These are phyloP conservation scores for Onygena corvina DNA, from an alignment of 2,329 filamentous ascomycete genomes.

Conservation along the genomic window DNA sequence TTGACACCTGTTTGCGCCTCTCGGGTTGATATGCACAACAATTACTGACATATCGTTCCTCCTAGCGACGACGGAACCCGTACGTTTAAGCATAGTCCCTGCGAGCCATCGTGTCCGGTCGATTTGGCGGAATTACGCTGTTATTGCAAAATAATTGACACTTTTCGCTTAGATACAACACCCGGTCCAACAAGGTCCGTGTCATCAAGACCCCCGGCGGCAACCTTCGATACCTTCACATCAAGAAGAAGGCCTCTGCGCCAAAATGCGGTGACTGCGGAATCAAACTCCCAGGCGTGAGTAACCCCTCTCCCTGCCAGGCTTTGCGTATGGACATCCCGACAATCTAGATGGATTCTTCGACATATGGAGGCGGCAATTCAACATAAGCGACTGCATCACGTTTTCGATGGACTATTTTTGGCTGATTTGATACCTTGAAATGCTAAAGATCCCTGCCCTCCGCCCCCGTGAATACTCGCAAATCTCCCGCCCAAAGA, in stretches of 20 bases:
- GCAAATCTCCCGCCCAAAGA: slow-evolving; percentile 94
- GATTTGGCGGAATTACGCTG: neutral
- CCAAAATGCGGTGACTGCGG: slow-evolving; percentile 99
- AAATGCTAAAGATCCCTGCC: slow-evolving; percentile 60
- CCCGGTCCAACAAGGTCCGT: slow-evolving; percentile 90
- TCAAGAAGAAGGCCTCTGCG: slow-evolving; percentile 98
- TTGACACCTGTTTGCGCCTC: neutral
- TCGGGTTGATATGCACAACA: slow-evolving; percentile 15
- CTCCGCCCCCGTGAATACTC: slow-evolving; percentile 97
- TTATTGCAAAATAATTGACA: neutral
- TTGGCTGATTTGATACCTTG: slow-evolving; percentile 1
- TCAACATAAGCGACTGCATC: neutral
- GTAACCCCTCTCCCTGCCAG: slow-evolving; percentile 36
- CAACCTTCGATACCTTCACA: slow-evolving; percentile 89
- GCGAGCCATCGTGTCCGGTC: slow-evolving; percentile 9
- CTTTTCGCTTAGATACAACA: slow-evolving; percentile 69
- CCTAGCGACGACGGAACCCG: slow-evolving; percentile 67
- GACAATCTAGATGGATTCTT: neutral
- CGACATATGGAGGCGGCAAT: neutral
- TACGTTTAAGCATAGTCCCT: slow-evolving; percentile 42
- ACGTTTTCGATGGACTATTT: neutral
- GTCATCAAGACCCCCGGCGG: slow-evolving; percentile 94
- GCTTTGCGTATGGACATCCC: neutral
- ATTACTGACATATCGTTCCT: slow-evolving; percentile 18
- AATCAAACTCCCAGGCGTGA: slow-evolving; percentile 93